Percentiles rank a stretch among this genome's conserved stretches.
Conservation (phyloP, 2,329 filamentous ascomycete genomes). For the Aspergillus aculeatus region DNA sequence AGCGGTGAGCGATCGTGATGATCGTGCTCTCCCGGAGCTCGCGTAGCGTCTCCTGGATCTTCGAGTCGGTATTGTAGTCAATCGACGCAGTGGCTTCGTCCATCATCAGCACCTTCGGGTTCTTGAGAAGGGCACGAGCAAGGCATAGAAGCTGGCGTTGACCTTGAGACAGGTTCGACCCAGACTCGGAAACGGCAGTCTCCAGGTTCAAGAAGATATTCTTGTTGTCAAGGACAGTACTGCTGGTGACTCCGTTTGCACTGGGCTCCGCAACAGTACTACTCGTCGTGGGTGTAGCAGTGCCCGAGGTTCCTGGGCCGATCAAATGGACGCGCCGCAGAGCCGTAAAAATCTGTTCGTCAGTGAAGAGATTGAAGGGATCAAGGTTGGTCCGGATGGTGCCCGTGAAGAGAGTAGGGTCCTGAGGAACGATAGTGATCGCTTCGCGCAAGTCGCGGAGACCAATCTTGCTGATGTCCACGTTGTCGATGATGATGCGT, state of each 20-base stretch:
- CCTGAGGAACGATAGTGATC: slow-evolving; percentile 97
- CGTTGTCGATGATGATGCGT: slow-evolving; percentile 82
- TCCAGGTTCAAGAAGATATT: slow-evolving; percentile 89
- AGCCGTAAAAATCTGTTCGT: slow-evolving; percentile 85
- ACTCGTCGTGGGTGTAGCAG: slow-evolving; percentile 34
- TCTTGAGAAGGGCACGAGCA: slow-evolving; percentile 86
- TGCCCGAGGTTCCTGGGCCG: slow-evolving; percentile 36
- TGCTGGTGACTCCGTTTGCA: slow-evolving; percentile 22
- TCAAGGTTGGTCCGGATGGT: slow-evolving; percentile 91
- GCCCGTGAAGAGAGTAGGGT: slow-evolving; percentile 86
- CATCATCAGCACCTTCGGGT: slow-evolving; percentile 94
- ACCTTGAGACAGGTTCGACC: slow-evolving; percentile 91
- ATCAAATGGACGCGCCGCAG: slow-evolving; percentile 88
- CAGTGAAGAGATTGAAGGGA: slow-evolving; percentile 83
- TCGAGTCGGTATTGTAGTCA: slow-evolving; percentile 91
- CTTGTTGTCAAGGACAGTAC: slow-evolving; percentile 67
- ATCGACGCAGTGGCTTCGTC: slow-evolving; percentile 98
- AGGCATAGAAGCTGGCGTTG: slow-evolving; percentile 93
- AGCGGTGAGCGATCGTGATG: slow-evolving; percentile 90
- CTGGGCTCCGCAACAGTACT: slow-evolving; percentile 28
- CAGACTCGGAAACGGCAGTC: slow-evolving; percentile 82
- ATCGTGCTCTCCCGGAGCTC: slow-evolving; percentile 84
- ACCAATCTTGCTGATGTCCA: slow-evolving; percentile 88
- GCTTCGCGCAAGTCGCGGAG: slow-evolving; percentile 89
- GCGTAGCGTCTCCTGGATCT: slow-evolving; percentile 96